Base-by-base conservation (phyloP, 2,329 filamentous ascomycete species). In the Aspergillus flavus region DNA sequence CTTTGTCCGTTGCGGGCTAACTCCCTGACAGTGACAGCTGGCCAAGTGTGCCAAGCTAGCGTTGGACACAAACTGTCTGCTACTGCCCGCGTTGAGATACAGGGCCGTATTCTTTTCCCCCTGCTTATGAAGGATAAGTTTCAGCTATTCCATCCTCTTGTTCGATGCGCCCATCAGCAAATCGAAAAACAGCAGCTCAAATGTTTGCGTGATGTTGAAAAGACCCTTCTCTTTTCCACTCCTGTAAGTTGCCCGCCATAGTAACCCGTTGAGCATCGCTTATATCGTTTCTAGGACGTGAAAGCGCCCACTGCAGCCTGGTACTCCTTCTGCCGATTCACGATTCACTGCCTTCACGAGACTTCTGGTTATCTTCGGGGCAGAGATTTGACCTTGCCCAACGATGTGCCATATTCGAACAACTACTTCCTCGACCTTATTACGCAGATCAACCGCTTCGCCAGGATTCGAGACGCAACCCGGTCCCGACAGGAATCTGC, bases 351-450 rank as follows among this genome's bases (percentile, higher is more conserved):
- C 81, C 89, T 97, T 76, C 91, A 96, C 84, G 90, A 92, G 68
- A 95, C 93, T 64, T 92, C 96, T 79, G 89, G 93, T 79, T 90
- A 90, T 79, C 85, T 97, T 68, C 90, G 87, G 83, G 93, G 96
- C 76, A 89, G 89, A 76, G 94, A 98, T 78, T 92, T 94, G 81
- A 89, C 90, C 69, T 88, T 92, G 77, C 91, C 92, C 64, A 84
- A 87, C 79, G 94, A 98, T 79, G 89, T 91, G 73, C 93, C 93
- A 69, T 98, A 97, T 84, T 95, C 90, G 85, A 93, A 91, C 86
- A 92, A 92, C 76, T 98, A 98, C 81, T 97, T 97, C 78, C 90
- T 97, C 81, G 94, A 98, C 82, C 89, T 98, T 65, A 90, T 96
- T 78, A 92, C 96, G 78, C 94, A 97, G 86, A 93, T 97, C 72